Conservation (phyloP, 1,284 basidiomycete species). For the Chalciporus sp. region DNA sequence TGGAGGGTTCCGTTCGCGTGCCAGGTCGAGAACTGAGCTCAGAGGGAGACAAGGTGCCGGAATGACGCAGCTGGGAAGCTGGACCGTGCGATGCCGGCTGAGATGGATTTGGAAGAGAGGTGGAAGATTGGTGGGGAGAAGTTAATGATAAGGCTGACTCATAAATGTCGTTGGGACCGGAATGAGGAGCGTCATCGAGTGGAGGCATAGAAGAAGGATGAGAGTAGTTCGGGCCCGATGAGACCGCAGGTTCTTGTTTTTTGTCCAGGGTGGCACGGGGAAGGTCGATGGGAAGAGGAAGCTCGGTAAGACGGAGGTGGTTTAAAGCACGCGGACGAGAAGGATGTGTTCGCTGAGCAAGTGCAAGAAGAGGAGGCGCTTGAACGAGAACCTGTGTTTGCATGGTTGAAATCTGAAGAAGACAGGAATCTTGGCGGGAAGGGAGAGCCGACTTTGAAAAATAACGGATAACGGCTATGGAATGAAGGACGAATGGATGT, state of each 20-base stretch:
- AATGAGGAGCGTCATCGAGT: constrained; percentile 19
- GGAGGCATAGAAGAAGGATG: constrained; percentile 1
- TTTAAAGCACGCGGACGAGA: constrained; percentile 14
- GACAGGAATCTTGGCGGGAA: constrained; percentile 10
- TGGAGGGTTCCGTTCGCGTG: constrained; percentile 16
- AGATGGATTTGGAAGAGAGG: constrained; percentile 18
- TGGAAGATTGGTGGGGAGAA: constrained; percentile 14
- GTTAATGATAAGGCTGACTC: constrained; percentile 4
- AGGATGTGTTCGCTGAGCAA: not conserved
- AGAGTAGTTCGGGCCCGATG: constrained; percentile 16
- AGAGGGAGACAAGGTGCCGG: constrained; percentile 8
- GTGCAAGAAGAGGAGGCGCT: constrained; percentile 21
- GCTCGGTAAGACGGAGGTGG: constrained; percentile 1
- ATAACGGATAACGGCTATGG: constrained; percentile 16
- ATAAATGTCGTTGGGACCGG: constrained; percentile 15
- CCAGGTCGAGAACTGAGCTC: not conserved
- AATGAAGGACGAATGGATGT: constrained; percentile 17
- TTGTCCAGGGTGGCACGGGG: constrained; percentile 12
- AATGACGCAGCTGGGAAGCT: constrained; percentile 6
- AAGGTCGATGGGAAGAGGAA: not conserved
- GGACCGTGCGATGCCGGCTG: constrained; percentile 12
- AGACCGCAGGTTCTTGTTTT: constrained; percentile 1
- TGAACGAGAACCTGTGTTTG: constrained; percentile 28
- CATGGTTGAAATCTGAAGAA: constrained; percentile 22
- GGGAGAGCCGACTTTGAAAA: constrained; percentile 20